Percentiles rank a stretch among this genome's conserved stretches.
These are phyloP conservation scores for Cutaneotrichosporon dermatis DNA, from an alignment of 1,284 basidiomycete genomes.

Conservation along the genomic window DNA sequence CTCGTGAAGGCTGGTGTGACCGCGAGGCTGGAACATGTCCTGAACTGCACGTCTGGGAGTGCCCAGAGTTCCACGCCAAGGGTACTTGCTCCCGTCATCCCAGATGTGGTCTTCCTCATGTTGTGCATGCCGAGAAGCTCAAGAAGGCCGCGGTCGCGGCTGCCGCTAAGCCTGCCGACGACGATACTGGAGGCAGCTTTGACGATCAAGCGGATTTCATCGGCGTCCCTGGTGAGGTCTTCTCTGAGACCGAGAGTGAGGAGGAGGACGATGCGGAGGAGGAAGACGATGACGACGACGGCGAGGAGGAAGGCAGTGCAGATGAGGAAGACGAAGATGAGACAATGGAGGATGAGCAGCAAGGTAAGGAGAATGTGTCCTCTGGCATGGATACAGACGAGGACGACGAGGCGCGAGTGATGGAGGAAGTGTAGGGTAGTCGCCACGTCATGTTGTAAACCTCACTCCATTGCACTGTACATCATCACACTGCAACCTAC, in stretches of 20 bases:
- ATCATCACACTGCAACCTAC: too few relatives aligned
- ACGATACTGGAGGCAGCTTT: slow-evolving; percentile 26
- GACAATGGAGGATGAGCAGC: slow-evolving; percentile 14
- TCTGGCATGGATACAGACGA: slow-evolving; percentile 13
- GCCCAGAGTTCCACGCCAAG: slow-evolving; percentile 85
- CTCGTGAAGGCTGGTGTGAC: slow-evolving; percentile 84
- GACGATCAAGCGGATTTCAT: slow-evolving; percentile 41
- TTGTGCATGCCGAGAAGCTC: slow-evolving; percentile 75
- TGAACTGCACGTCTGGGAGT: slow-evolving; percentile 85
- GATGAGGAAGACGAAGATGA: slow-evolving; percentile 15
- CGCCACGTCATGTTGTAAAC: too few relatives aligned
- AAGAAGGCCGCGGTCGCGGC: slow-evolving; percentile 51
- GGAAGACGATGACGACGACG: slow-evolving; percentile 19
- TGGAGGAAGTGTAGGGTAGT: slow-evolving; percentile 11
- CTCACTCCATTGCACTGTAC: neutral
- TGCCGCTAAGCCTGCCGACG: neutral
- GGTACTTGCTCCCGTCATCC: slow-evolving; percentile 68
- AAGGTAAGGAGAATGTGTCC: slow-evolving; percentile 10
- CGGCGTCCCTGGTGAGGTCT: slow-evolving; percentile 22
- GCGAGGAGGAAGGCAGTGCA: slow-evolving; percentile 12
- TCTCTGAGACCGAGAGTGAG: slow-evolving; percentile 21
- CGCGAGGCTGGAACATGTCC: slow-evolving; percentile 70
- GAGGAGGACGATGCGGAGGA: slow-evolving; percentile 12
- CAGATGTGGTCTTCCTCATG: slow-evolving; percentile 85
- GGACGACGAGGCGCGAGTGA: slow-evolving; percentile 18